Conservation (phyloP, 2,329 filamentous ascomycete genomes). For the Coniella vitis region DNA sequence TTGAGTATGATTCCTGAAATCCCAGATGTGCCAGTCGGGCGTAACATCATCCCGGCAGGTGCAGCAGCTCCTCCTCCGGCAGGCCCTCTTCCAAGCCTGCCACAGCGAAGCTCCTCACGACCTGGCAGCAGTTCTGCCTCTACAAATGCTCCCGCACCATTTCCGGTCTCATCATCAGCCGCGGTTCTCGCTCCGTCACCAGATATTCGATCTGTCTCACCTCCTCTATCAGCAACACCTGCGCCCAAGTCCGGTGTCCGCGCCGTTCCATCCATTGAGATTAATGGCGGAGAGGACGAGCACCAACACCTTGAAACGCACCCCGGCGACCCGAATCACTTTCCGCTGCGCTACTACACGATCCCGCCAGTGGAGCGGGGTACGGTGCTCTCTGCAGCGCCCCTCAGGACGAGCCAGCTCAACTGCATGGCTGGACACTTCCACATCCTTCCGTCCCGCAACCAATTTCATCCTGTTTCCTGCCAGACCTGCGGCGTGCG, state of each 20-base stretch:
- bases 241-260: not conserved
- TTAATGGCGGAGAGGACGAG: conserved; percentile 4
- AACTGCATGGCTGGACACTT: conserved; percentile 42
- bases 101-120: not conserved
- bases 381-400: conserved; percentile 34
- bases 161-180: not conserved
- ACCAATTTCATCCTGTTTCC: conserved; percentile 42
- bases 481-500: conserved; percentile 46
- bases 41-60: not conserved
- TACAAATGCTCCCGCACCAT: not conserved
- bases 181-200: not conserved
- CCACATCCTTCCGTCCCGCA: conserved; percentile 41
- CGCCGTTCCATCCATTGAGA: conserved; percentile 3
- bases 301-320: conserved; percentile 18
- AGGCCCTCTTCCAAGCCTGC: conserved; percentile 1
- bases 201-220: not conserved
- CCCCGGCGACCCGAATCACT: conserved; percentile 20
- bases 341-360: conserved; percentile 22
- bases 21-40: conserved; percentile 6
- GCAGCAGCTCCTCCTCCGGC: conserved; percentile 3
- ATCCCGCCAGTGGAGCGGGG: conserved; percentile 25
- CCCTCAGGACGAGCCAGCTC: conserved; percentile 34
- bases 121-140: not conserved
- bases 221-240: not conserved
- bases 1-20: conserved; percentile 10